phyloP scores from a whole-genome alignment of 2,329 filamentous ascomycete genomes.

The Huntiella omanensis region DNA sequence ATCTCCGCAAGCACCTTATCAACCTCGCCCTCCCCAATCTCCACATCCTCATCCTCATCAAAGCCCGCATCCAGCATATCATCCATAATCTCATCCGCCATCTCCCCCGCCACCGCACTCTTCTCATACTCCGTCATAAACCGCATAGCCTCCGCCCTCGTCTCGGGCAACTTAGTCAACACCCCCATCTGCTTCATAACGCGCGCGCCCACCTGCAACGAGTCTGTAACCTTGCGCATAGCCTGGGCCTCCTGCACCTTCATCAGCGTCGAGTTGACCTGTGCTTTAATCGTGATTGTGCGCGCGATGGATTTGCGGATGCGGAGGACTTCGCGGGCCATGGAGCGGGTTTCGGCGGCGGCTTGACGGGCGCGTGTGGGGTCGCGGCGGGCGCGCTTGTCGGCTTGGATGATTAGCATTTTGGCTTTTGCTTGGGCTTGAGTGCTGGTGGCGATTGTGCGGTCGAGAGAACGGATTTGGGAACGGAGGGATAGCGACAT shows the following conservation, averaged over 20 bases:
- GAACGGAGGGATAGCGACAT: constrained; percentile 77
- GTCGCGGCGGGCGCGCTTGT: constrained; percentile 63
- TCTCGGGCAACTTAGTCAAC: constrained; percentile 62
- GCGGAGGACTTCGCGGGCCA: constrained; percentile 72
- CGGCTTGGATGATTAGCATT: constrained; percentile 64
- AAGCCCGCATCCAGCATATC: constrained; percentile 51
- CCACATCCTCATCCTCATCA: constrained; percentile 27
- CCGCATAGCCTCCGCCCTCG: constrained; percentile 75
- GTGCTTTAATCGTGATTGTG: constrained; percentile 72
- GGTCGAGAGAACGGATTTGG: constrained; percentile 87
- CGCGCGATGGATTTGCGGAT: constrained; percentile 57
- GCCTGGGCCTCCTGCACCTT: constrained; percentile 95
- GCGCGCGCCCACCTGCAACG: constrained; percentile 65
- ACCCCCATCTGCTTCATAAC: constrained; percentile 96
- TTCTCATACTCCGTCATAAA: constrained; percentile 75
- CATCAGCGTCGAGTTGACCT: constrained; percentile 86
- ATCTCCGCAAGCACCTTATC: constrained; percentile 88
- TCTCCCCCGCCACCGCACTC: constrained; percentile 94
- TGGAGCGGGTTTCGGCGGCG: constrained; percentile 63
- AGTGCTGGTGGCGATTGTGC: constrained; percentile 67
- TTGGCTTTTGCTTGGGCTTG: constrained; percentile 69
- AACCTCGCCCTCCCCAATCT: constrained; percentile 49
- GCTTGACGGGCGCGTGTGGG: constrained; percentile 64
- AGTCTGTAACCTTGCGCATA: constrained; percentile 87
- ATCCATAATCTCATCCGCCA: constrained; percentile 76